Percentiles rank a stretch among this genome's conserved stretches.
These are phyloP conservation scores for Aureobasidium sp. DNA, from an alignment of 2,329 filamentous ascomycete genomes.

Conservation along the genomic window DNA sequence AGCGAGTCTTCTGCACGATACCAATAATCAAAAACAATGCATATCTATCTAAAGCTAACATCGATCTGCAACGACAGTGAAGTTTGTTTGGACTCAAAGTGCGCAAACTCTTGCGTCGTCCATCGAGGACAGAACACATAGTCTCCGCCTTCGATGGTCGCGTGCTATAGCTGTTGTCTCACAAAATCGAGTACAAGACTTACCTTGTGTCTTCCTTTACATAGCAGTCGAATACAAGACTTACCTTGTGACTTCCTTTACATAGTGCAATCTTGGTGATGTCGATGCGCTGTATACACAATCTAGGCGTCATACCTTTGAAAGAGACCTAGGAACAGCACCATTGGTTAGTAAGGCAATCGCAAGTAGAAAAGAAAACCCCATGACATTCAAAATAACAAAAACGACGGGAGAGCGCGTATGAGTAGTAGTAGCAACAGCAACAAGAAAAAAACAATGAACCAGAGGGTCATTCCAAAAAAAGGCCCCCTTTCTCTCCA, in stretches of 20 bases:
- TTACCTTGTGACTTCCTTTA: neutral
- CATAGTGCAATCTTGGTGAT: neutral
- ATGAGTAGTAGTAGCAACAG: constrained; percentile 4
- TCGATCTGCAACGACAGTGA: neutral
- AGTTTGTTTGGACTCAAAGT: neutral
- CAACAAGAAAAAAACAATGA: neutral
- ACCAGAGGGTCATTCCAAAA: neutral
- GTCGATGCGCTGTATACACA: neutral
- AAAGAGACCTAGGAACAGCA: neutral
- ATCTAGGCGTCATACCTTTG: neutral
- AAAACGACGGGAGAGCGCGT: neutral
- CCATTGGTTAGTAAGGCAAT: neutral
- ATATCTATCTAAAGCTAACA: neutral
- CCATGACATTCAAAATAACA: neutral
- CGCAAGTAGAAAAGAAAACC: neutral
- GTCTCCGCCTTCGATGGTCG: neutral
- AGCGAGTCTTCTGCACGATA: neutral
- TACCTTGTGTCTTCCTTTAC: neutral
- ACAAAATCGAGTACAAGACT: neutral
- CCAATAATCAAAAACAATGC: neutral
- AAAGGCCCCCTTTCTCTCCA: neutral
- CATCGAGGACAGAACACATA: neutral
- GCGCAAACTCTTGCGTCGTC: neutral
- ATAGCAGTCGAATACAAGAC: neutral
- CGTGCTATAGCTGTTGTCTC: neutral